Base-by-base conservation (phyloP, 192 early-diverging fungal genomes). In the Umbelopsis sp. region DNA sequence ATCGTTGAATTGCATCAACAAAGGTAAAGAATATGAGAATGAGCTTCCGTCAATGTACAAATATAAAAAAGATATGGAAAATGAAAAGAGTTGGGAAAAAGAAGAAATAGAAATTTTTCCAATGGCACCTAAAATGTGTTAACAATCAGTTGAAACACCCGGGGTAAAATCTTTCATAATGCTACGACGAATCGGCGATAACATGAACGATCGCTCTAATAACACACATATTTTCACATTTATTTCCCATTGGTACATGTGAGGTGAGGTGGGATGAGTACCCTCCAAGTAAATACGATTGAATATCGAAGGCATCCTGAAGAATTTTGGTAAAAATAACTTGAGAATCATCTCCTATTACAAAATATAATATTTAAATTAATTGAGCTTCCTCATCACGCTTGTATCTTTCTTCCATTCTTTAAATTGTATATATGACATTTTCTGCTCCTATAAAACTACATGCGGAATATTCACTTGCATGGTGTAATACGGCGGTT, bases 1-100 rank as follows among this genome's bases (percentile, higher is more conserved):
- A n/a, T 62, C 56, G 56, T 62, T 62, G 56, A 62, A 62, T 32
- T 62, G 56, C 56, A 62, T 62, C 56, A 62, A 62, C 56, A 16
- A 34, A 5, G n/a, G 31, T 4, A 34, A 20, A 62, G 17, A 34
- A 36, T 49, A 3, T 62, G 54, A 9, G 20, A 34, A 53, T 25
- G 12, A n/a, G 3, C 0, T 53, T 4, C 4, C 12, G 52, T 53
- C 14, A 26, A 53, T 22, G 25, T 9, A 25, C 36, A 53, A 53
- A 5, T 25, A 20, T 26, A 14, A 32, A 11, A 34, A n/a, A 34
- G 20, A 20, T 17, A n/a, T 32, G 8, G 31, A 62, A 34, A 11
- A 11, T 41, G 38, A 41, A 41, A 41, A 6, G 38, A 41, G 38
- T 4, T 41, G 38, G 14, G 25, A 54, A 25, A 62, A 62, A 34